Base-by-base conservation (phyloP, 352 stramenopile species). In the Pythium insidiosum region DNA sequence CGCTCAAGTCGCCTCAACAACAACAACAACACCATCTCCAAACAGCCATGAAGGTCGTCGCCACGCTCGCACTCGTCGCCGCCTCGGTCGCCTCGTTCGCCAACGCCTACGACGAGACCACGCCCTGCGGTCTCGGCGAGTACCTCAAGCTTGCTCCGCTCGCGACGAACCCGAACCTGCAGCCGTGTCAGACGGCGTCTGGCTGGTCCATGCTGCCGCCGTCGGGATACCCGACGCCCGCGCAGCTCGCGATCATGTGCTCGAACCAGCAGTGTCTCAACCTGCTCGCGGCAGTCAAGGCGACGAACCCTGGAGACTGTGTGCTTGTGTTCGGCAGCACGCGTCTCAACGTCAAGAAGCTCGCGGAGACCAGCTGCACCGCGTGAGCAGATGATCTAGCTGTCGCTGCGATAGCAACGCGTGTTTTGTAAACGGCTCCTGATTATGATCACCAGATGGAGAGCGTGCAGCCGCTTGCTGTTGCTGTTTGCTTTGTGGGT, bases 161-260 rank as follows among this genome's bases (percentile, higher is more conserved):
- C 15, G 18, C 38, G 16, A 35, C 28, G n/a, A 49, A 52, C 40
- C 30, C 23, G 24, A 43, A 61, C 42, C 16, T 61, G n/a, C 3
- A 11, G 26, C n/a, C 35, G 31, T 71, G 61, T 34, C 43, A 68
- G 35, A 19, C 16, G 20, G 50, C 39, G 15, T 68, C 62, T 21
- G 41, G 43, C 21, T 72, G 55, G 54, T 18, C 44, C 18, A 60
- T 72, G 49, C 50, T 72, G 35, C 62, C 62, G 16, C 62, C 58
- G 3, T 19, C 19, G 24, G 54, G 39, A 11, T 41, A 59, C 29
- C 62, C 62, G 2, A 63, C 34, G 1, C 16, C 47, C 18, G 39
- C 25, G 2, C 34, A 72, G 50, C 36, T 50, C 40, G 47, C 39
- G 20, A 29, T 30, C 22, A 68, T 72, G 62, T 72, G 62, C 47